Evolutionary conservation across 805 yeast species (phyloP).

Genomic region (Clavispora fructus): DNA sequence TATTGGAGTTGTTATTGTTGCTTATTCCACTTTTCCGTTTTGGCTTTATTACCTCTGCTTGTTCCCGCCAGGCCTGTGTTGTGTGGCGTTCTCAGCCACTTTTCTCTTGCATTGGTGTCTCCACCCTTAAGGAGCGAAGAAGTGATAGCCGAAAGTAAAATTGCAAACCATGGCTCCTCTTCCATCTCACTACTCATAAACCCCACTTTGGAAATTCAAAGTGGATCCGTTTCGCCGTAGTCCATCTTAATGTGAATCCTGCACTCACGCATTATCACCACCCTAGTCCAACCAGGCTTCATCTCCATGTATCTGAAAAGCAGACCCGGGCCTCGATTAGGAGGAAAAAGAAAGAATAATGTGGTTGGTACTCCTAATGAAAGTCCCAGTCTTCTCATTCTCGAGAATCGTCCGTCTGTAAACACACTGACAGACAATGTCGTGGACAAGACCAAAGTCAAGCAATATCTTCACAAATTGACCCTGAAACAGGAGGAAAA

Average conservation of each 20-base stretch:
- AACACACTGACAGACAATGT: constrained; percentile 5
- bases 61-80: no score
- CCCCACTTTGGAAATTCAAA: no score
- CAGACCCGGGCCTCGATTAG: background rate
- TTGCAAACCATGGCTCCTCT: no score
- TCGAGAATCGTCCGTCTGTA: background rate
- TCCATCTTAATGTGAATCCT: background rate
- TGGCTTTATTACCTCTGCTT: no score
- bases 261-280: background rate
- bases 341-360: background rate
- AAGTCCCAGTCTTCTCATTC: constrained; percentile 1
- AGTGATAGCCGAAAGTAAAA: no score
- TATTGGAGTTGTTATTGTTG: no score
- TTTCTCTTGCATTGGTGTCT: no score
- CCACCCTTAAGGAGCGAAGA: no score
- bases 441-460: constrained; percentile 22
- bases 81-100: no score
- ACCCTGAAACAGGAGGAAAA: constrained; percentile 3
- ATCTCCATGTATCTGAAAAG: background rate
- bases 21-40: no score
- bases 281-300: background rate
- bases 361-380: background rate
- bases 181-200: no score
- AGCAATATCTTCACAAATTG: constrained; percentile 18
- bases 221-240: no score